These are phyloP conservation scores for Cucumis sativus DNA, from an alignment of 306 rosid genomes.

Conservation along the genomic window Cucumber_9930_V3 NC_026657.2:30182001-30182500, in stretches of 20 bases:
- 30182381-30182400: neutral
- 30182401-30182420: neutral
- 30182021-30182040: neutral
- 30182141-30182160: neutral
- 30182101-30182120: neutral
- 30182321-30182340: neutral
- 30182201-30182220: neutral
- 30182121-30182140: neutral
- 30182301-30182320: neutral
- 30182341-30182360: neutral
- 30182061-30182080: neutral
- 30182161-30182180: neutral
- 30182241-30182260: neutral
- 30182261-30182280: neutral
- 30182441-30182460: neutral
- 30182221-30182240: neutral
- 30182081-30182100: neutral
- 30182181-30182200: neutral
- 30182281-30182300: neutral
- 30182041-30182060: neutral
- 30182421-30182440: neutral
- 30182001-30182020: neutral
- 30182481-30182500: neutral
- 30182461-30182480: neutral
- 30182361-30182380: neutral